phyloP scores from a whole-genome alignment of 768 basidiomycete genomes.

The Suillus decipiens region DNA sequence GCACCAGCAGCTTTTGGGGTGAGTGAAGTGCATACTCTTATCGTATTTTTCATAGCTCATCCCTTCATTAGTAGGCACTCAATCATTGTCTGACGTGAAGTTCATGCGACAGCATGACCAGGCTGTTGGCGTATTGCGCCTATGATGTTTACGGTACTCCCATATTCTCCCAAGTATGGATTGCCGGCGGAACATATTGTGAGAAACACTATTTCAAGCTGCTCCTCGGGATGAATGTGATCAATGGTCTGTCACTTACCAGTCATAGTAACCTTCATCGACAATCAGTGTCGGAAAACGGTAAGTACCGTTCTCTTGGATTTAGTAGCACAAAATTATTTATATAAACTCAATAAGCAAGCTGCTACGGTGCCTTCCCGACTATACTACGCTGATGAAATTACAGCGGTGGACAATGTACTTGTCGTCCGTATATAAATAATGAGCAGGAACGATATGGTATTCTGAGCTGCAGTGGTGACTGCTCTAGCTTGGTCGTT shows the following conservation, averaged over 20 bases:
- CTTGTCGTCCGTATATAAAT: too few relatives aligned
- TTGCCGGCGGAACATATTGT: constrained; percentile 9
- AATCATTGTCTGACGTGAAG: constrained; percentile 13
- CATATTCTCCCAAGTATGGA: constrained; percentile 11
- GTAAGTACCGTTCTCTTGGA: neutral
- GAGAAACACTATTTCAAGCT: neutral
- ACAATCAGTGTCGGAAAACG: neutral
- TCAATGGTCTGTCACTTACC: neutral
- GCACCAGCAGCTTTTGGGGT: constrained; percentile 9
- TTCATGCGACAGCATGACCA: neutral
- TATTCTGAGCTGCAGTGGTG: too few relatives aligned
- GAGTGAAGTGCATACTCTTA: neutral
- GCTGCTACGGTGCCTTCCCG: neutral
- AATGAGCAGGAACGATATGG: too few relatives aligned
- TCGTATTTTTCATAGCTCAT: neutral
- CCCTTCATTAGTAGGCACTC: constrained; percentile 5
- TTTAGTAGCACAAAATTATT: constrained; percentile 10
- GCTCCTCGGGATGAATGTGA: neutral
- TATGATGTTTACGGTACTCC: constrained; percentile 11
- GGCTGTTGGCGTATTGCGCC: constrained; percentile 8
- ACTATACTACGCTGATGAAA: neutral
- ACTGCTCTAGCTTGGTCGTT: too few relatives aligned
- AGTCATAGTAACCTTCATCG: neutral
- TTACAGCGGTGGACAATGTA: constrained; percentile 2
- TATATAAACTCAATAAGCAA: constrained; percentile 4